These are phyloP conservation scores for Eucalyptus guilfoylei DNA, from an alignment of 345 rosid species.

Conservation along the genomic window DNA sequence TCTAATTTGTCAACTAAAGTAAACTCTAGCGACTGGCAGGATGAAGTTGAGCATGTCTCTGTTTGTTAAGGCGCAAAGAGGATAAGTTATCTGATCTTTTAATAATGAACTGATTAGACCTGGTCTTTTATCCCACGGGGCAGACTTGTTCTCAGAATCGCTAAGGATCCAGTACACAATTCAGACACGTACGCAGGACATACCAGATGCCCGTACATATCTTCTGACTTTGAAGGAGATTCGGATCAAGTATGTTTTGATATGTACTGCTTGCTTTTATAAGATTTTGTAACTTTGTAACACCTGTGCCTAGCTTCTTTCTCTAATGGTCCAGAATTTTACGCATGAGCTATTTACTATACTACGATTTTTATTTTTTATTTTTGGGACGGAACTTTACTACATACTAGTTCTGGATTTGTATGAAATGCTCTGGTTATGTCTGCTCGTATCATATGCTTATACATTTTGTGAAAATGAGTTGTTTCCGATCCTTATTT, in stretches of 20 bases:
- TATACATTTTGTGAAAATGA: not conserved
- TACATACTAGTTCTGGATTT: not conserved
- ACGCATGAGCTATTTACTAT: not conserved
- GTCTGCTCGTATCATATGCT: not conserved
- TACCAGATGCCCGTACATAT: conserved; percentile 86
- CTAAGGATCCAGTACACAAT: conserved; percentile 62
- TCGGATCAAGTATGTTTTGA: conserved; percentile 39
- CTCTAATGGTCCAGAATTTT: not conserved
- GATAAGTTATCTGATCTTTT: not conserved
- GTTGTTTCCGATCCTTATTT: not conserved
- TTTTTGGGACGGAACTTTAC: too few relatives aligned
- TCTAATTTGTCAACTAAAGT: not conserved
- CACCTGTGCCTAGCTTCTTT: not conserved
- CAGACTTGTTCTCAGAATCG: conserved; percentile 72
- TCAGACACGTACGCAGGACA: conserved; percentile 44
- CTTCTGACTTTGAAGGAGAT: conserved; percentile 65
- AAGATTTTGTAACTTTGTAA: not conserved
- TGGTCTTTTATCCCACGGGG: conserved; percentile 43
- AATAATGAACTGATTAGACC: not conserved
- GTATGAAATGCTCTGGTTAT: not conserved
- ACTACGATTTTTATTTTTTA: too few relatives aligned
- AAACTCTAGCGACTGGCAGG: not conserved
- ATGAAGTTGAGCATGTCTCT: not conserved
- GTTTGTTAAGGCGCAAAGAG: not conserved
- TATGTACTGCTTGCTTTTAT: not conserved